A percentile compares a stretch with the other conserved stretches of the same genome.
Conservation (phyloP, 495 filamentous ascomycete genomes). For the Glonium stellatum region DNA sequence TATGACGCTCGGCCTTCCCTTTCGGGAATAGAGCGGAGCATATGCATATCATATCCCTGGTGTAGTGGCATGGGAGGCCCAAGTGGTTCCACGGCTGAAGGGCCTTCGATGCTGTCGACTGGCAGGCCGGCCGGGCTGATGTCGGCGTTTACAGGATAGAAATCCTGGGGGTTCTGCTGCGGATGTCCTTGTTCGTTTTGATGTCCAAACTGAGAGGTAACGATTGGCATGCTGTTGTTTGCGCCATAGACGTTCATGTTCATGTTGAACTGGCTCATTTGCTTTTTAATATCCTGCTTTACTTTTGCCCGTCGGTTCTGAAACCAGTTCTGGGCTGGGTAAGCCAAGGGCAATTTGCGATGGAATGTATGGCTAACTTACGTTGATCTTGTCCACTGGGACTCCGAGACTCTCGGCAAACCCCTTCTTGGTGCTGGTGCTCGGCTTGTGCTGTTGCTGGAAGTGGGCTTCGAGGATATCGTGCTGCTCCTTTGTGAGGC, state of each 20-base stretch:
- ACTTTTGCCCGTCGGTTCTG: conserved; percentile 41
- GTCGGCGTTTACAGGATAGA: conserved; percentile 19
- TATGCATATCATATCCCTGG: conserved; percentile 23
- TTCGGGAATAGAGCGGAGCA: conserved; percentile 27
- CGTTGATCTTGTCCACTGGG: conserved; percentile 41
- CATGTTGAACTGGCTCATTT: conserved; percentile 25
- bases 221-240: conserved; percentile 14
- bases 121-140: conserved; percentile 25
- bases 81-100: conserved; percentile 20
- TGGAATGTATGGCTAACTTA: conserved; percentile 19
- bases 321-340: conserved; percentile 39
- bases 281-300: conserved; percentile 41
- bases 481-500: conserved; percentile 41
- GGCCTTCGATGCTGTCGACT: conserved; percentile 23
- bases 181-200: conserved; percentile 8
- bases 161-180: conserved; percentile 11
- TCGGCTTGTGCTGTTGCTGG: conserved; percentile 35
- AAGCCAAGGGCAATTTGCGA: neutral
- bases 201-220: conserved; percentile 15
- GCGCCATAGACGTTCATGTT: conserved; percentile 16
- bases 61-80: conserved; percentile 22
- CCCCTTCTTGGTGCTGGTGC: conserved; percentile 36
- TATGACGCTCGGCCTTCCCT: conserved; percentile 16
- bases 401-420: conserved; percentile 36
- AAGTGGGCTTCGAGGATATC: conserved; percentile 39